These are phyloP conservation scores for Candida pini DNA, from an alignment of 805 yeast genomes.

Conservation along the genomic window DNA sequence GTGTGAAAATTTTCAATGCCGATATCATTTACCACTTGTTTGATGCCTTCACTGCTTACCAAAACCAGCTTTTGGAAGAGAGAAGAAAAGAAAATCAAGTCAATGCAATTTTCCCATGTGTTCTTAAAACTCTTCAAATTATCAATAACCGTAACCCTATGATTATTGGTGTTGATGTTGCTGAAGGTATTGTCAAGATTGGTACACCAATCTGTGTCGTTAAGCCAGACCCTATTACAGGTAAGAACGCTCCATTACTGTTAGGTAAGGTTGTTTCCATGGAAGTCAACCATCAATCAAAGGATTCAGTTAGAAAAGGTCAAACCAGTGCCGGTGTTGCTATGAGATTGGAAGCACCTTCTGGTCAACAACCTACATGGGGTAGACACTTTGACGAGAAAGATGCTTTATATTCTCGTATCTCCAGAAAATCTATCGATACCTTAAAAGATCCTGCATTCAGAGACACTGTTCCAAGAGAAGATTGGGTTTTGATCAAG, in stretches of 20 bases:
- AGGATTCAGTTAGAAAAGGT: slow-evolving; percentile 79
- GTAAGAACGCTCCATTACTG: slow-evolving; percentile 60
- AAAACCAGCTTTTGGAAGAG: slow-evolving; percentile 77
- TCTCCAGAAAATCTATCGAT: slow-evolving; percentile 86
- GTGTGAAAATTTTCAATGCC: slow-evolving; percentile 88
- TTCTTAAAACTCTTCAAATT: slow-evolving; percentile 87
- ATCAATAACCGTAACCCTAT: slow-evolving; percentile 98
- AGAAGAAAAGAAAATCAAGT: slow-evolving; percentile 85
- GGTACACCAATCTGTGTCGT: slow-evolving; percentile 98
- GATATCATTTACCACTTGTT: slow-evolving; percentile 95
- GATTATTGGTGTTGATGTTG: slow-evolving; percentile 98
- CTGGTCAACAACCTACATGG: slow-evolving; percentile 94
- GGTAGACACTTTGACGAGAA: slow-evolving; percentile 97
- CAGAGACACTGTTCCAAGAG: slow-evolving; percentile 89
- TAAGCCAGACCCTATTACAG: slow-evolving; percentile 79
- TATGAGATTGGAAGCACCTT: slow-evolving; percentile 90
- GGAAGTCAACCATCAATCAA: slow-evolving; percentile 91
- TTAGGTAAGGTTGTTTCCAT: slow-evolving; percentile 89
- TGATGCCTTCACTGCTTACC: slow-evolving; percentile 91
- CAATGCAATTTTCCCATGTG: slow-evolving; percentile 93
- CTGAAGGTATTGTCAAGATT: slow-evolving; percentile 80
- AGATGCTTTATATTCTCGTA: slow-evolving; percentile 84
- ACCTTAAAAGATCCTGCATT: slow-evolving; percentile 98
- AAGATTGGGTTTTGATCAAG: slow-evolving; percentile 91
- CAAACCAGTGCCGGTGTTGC: slow-evolving; percentile 98